These are phyloP conservation scores for Haplosporangium gracile DNA, from an alignment of 192 early-diverging fungal genomes.

Conservation along the genomic window DNA sequence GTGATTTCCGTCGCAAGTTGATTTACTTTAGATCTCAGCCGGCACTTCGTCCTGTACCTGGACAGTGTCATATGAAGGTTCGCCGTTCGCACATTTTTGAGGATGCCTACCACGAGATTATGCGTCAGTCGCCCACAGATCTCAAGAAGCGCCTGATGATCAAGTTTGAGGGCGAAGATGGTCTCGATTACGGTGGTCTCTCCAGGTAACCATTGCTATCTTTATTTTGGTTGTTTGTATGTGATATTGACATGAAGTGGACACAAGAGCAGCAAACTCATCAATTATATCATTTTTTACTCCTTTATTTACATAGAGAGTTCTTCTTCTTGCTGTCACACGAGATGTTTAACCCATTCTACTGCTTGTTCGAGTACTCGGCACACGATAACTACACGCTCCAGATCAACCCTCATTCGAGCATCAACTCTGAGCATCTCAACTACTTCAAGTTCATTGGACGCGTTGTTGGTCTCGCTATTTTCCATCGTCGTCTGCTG, in stretches of 20 bases:
- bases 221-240: not conserved
- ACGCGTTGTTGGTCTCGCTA: slow-evolving; percentile 93
- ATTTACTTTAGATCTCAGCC: slow-evolving; percentile 98
- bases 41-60: slow-evolving; percentile 87
- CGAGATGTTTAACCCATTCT: slow-evolving; percentile 99
- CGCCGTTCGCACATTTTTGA: slow-evolving; percentile 92
- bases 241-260: not conserved
- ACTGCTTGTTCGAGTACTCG: slow-evolving; percentile 97
- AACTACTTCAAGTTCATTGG: slow-evolving; percentile 99
- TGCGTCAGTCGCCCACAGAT: slow-evolving; percentile 91
- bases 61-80: slow-evolving; percentile 95
- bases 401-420: slow-evolving; percentile 97
- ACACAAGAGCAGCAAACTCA: too few relatives aligned
- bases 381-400: slow-evolving; percentile 98
- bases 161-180: slow-evolving; percentile 99
- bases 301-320: slow-evolving; percentile 67
- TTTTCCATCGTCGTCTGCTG: slow-evolving; percentile 97
- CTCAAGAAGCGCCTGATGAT: slow-evolving; percentile 98
- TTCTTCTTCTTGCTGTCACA: slow-evolving; percentile 98
- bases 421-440: slow-evolving; percentile 96
- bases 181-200: slow-evolving; percentile 97
- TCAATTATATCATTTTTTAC: slow-evolving; percentile 9
- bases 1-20: slow-evolving; percentile 97
- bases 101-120: slow-evolving; percentile 95
- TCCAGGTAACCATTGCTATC: slow-evolving; percentile 69